Conservation (phyloP, 805 yeast genomes). For the fission yeast (Schizosaccharomyces pombe) region ASM294v3 CU329670.1:969001-969500, state of each 20-base stretch:
- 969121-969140: constrained; percentile 97
- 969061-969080: constrained; percentile 98
- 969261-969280: constrained; percentile 99
- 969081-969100: constrained; percentile 98
- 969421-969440: constrained; percentile 99
- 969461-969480: constrained; percentile 98
- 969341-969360: constrained; percentile 99
- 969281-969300: constrained; percentile 99
- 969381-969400: constrained; percentile 99
- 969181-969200: constrained; percentile 99
- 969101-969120: constrained; percentile 78
- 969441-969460: constrained; percentile 99
- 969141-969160: constrained; percentile 94
- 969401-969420: constrained; percentile 98
- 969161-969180: constrained; percentile 98
- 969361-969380: constrained; percentile 99
- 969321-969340: constrained; percentile 98
- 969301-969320: constrained; percentile 99
- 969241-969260: constrained; percentile 97
- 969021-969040: constrained; percentile 97
- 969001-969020: constrained; percentile 98
- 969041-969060: constrained; percentile 99
- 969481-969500: constrained; percentile 99
- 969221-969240: constrained; percentile 98
- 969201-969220: constrained; percentile 98